phyloP scores from a whole-genome alignment of 2,329 filamentous ascomycete species.

The Nothophoma quercina region DNA sequence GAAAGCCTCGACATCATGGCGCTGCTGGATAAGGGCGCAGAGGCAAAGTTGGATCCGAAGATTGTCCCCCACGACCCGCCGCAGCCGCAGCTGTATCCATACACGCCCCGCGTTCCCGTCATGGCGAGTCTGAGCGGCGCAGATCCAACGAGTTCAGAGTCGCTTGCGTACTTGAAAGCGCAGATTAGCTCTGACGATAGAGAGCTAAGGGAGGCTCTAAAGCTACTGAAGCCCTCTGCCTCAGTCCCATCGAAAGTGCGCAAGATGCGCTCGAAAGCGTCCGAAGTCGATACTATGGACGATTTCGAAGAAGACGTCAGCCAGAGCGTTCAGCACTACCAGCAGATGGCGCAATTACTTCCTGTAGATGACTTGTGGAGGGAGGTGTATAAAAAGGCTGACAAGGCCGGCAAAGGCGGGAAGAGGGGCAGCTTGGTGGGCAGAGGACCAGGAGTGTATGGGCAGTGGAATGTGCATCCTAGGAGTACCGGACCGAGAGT shows the following conservation, averaged over 20 bases:
- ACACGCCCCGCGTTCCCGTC: slow-evolving; percentile 76
- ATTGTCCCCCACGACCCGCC: slow-evolving; percentile 67
- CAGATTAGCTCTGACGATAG: slow-evolving; percentile 79
- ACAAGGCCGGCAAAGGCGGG: not conserved
- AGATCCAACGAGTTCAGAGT: slow-evolving; percentile 47
- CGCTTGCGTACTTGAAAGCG: slow-evolving; percentile 74
- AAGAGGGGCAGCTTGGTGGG: not conserved
- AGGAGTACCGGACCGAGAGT: slow-evolving; percentile 18
- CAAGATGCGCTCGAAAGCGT: slow-evolving; percentile 10
- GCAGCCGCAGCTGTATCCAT: slow-evolving; percentile 67
- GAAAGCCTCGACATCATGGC: slow-evolving; percentile 83
- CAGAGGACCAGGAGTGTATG: slow-evolving; percentile 1
- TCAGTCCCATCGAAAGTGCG: not conserved
- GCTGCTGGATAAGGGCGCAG: slow-evolving; percentile 76
- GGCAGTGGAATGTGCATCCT: slow-evolving; percentile 22
- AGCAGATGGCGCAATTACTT: slow-evolving; percentile 38
- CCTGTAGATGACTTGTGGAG: slow-evolving; percentile 38
- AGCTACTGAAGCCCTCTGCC: slow-evolving; percentile 50
- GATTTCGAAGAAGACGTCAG: slow-evolving; percentile 20
- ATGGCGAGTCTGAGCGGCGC: slow-evolving; percentile 72
- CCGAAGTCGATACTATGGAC: slow-evolving; percentile 15
- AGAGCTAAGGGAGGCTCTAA: slow-evolving; percentile 77
- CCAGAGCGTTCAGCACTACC: slow-evolving; percentile 28
- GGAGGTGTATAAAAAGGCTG: slow-evolving; percentile 18
- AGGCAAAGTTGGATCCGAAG: slow-evolving; percentile 72